These are phyloP conservation scores for Pythium sukuiense DNA, from an alignment of 352 stramenopile species.

Conservation along the genomic window DNA sequence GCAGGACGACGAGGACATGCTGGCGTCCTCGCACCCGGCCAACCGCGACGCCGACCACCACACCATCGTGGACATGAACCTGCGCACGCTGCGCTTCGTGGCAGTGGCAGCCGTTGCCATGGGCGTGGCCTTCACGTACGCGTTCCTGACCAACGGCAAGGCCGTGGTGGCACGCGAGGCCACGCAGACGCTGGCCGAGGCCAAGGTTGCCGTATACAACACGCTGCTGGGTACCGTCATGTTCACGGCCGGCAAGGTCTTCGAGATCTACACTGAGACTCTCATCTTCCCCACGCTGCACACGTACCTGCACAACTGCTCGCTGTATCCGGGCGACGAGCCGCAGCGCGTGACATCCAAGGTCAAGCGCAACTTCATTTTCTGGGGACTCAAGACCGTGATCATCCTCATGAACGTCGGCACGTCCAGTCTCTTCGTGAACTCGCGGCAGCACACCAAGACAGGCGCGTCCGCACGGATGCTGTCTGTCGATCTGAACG, in stretches of 20 bases:
- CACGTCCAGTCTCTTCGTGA: constrained; percentile 59
- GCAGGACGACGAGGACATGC: constrained; percentile 4
- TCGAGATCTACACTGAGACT: constrained; percentile 58
- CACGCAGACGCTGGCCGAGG: not conserved
- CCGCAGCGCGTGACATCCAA: constrained; percentile 48
- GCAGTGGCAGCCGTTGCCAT: constrained; percentile 39
- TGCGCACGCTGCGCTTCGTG: constrained; percentile 45
- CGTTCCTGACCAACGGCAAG: constrained; percentile 42
- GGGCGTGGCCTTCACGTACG: constrained; percentile 39
- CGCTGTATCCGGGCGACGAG: constrained; percentile 52
- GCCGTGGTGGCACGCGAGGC: constrained; percentile 24
- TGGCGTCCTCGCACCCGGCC: constrained; percentile 21
- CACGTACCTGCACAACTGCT: constrained; percentile 64
- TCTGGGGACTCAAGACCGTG: constrained; percentile 59
- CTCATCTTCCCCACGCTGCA: constrained; percentile 58
- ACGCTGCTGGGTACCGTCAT: constrained; percentile 47
- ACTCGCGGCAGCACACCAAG: constrained; percentile 23
- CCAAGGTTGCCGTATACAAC: constrained; percentile 46
- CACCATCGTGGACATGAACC: constrained; percentile 61
- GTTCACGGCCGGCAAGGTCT: constrained; percentile 51
- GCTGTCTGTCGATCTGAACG: constrained; percentile 4
- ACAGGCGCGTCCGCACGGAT: not conserved
- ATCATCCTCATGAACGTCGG: constrained; percentile 70
- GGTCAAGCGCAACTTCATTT: constrained; percentile 45
- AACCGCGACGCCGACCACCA: constrained; percentile 53